phyloP scores from a whole-genome alignment of 495 filamentous ascomycete genomes.

The Aspergillus diversus region DNA sequence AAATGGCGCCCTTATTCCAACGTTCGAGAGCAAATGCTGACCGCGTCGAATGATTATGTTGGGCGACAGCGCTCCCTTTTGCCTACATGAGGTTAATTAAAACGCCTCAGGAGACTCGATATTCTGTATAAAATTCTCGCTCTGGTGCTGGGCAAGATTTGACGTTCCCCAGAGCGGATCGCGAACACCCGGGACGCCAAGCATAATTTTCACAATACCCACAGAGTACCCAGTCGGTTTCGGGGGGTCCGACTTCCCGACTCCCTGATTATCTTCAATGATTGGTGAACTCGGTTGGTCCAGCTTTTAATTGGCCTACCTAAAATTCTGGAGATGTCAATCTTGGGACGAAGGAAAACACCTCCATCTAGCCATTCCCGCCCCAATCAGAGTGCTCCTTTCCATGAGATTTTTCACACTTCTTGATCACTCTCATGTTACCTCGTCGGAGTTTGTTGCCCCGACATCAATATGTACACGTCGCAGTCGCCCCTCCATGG shows the following conservation, averaged over 20 bases:
- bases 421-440: too few relatives aligned
- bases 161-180: not conserved
- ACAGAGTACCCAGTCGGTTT: not conserved
- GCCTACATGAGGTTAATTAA: not conserved
- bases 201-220: not conserved
- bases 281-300: too few relatives aligned
- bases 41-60: not conserved
- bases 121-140: not conserved
- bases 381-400: too few relatives aligned
- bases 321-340: too few relatives aligned
- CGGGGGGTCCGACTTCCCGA: conserved; percentile 1
- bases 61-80: not conserved
- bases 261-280: not conserved
- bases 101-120: not conserved
- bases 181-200: not conserved
- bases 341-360: too few relatives aligned
- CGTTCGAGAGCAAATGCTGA: not conserved
- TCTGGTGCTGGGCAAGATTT: too few relatives aligned
- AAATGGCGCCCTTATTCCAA: not conserved
- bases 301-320: too few relatives aligned
- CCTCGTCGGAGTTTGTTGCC: too few relatives aligned
- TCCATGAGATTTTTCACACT: too few relatives aligned
- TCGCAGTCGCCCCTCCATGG: too few relatives aligned
- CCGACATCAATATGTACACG: too few relatives aligned
- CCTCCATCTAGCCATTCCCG: too few relatives aligned